phyloP scores from a whole-genome alignment of 805 yeast species.

The Saccharomycopsis olivae region DNA sequence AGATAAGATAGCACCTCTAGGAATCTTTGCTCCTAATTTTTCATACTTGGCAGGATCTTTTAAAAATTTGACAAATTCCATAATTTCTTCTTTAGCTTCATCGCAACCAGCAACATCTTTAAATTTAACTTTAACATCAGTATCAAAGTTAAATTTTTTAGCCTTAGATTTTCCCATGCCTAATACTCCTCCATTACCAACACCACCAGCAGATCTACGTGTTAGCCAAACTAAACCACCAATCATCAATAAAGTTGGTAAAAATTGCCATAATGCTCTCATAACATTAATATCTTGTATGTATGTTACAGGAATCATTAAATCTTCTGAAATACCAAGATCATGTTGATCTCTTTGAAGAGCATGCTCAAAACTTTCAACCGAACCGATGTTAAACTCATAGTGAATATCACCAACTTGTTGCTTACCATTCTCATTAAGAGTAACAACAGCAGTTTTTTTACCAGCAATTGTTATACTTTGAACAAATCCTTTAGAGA shows the following conservation, averaged over 20 bases:
- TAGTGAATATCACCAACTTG: constrained; percentile 27
- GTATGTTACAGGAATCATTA: constrained; percentile 75
- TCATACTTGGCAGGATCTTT: constrained; percentile 81
- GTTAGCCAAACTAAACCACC: constrained; percentile 85
- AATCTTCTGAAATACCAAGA: constrained; percentile 45
- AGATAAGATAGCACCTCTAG: constrained; percentile 87
- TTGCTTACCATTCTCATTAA: constrained; percentile 51
- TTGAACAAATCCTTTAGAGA: constrained; percentile 70
- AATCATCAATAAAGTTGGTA: constrained; percentile 83
- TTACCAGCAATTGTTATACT: constrained; percentile 70
- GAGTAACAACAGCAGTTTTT: constrained; percentile 57
- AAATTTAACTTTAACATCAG: constrained; percentile 71
- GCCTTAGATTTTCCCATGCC: constrained; percentile 74
- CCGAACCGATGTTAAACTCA: constrained; percentile 76
- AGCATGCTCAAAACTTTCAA: constrained; percentile 77
- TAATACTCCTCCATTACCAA: constrained; percentile 59
- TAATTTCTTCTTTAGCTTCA: constrained; percentile 88
- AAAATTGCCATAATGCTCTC: constrained; percentile 55
- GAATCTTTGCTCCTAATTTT: constrained; percentile 84
- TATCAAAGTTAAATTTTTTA: constrained; percentile 71
- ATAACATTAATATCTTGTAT: constrained; percentile 58
- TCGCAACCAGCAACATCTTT: constrained; percentile 92
- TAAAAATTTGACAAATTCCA: constrained; percentile 88
- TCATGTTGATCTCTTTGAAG: constrained; percentile 68
- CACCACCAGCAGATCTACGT: constrained; percentile 42